A percentile compares a stretch with the other conserved stretches of the same genome.
Evolutionary conservation across 371 early-diverging fungal genomes (phyloP).

Genomic region (Cladochytrium tenue): DNA sequence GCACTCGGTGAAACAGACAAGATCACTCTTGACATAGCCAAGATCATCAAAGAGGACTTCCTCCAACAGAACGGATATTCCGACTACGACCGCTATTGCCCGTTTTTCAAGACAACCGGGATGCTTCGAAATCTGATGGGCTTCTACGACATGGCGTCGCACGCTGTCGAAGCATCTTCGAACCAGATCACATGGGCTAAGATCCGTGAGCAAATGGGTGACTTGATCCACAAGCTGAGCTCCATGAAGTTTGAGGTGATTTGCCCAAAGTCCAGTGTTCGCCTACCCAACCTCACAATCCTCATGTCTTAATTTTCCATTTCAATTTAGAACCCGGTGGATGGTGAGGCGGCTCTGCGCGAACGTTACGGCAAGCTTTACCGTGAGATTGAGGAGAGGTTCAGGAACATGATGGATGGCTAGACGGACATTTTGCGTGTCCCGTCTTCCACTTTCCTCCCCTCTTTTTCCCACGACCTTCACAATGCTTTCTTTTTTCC

Average conservation of each 20-base stretch:
- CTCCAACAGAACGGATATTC: constrained; percentile 99
- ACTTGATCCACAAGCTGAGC: constrained; percentile 93
- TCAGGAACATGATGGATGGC: constrained; percentile 76
- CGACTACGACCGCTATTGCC: constrained; percentile 98
- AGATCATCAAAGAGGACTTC: constrained; percentile 99
- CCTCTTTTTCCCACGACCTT: too few relatives aligned
- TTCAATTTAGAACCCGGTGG: constrained; percentile 77
- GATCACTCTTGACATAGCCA: constrained; percentile 97
- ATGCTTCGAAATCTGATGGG: constrained; percentile 98
- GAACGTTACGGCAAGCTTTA: constrained; percentile 83
- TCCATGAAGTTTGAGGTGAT: constrained; percentile 98
- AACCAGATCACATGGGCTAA: constrained; percentile 93
- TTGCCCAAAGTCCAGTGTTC: background rate
- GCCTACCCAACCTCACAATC: background rate
- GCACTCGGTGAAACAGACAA: constrained; percentile 98
- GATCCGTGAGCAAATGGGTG: constrained; percentile 91
- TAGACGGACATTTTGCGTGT: too few relatives aligned
- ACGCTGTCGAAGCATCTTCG: constrained; percentile 88
- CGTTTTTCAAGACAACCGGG: constrained; percentile 98
- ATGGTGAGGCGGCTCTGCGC: constrained; percentile 84
- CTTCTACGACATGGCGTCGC: constrained; percentile 93
- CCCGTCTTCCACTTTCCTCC: too few relatives aligned
- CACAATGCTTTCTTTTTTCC: too few relatives aligned
- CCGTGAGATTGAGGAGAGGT: constrained; percentile 96
- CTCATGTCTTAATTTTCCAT: background rate